Evolutionary conservation across 2,329 filamentous ascomycete genomes (phyloP), one percentile per base, ranked within the genome.

Genomic region (Sporothrix protearum): DNA sequence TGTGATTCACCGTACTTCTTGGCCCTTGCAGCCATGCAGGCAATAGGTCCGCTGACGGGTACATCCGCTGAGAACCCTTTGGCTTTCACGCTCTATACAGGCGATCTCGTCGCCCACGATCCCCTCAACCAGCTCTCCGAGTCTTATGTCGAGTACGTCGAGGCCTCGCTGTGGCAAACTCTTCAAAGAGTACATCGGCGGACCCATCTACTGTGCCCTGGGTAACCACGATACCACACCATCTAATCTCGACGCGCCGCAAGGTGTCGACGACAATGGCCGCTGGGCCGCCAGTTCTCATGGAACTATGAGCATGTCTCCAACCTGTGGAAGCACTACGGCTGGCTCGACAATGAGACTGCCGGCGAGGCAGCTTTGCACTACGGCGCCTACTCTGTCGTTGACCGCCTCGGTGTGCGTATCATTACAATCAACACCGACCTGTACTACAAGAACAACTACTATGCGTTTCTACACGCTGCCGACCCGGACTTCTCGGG

Each of bases 361-460:
- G 78, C 79, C 3, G 75, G 77, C 3, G 79, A 79, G 2, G 80
- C 82, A 16, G 76, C 78, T 47, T 75, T 80, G 49, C 86, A 89
- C 75, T 82, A 83, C 47, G 86, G 85, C 25, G 82, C 80, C 16
- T 88, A 88, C 77, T 85, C 86, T 3, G 80, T 81, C 9, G 79
- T 80, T 66, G 79, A 82, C 5, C 75, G 77, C 36, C 81, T 80
- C 22, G 85, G 86, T 73, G 79, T 89, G 33, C 83, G 85, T 30
- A 79, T 89, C 75, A 88, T 89, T 76, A 87, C 86, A 3, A 80
- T 89, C 75, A 88, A 87, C 80, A 88, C 85, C 22, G 87, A 88
- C 76, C 78, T 88, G 73, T 88, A 85, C 78, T 89, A 89, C 77
- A 83, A 81, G n/a, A 79, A 83, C 73, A 89, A 89, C 80, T 87